Percentiles rank a stretch among this genome's conserved stretches.
Conservation (phyloP, 495 filamentous ascomycete species). For the Penicillium simplicissimum region DNA sequence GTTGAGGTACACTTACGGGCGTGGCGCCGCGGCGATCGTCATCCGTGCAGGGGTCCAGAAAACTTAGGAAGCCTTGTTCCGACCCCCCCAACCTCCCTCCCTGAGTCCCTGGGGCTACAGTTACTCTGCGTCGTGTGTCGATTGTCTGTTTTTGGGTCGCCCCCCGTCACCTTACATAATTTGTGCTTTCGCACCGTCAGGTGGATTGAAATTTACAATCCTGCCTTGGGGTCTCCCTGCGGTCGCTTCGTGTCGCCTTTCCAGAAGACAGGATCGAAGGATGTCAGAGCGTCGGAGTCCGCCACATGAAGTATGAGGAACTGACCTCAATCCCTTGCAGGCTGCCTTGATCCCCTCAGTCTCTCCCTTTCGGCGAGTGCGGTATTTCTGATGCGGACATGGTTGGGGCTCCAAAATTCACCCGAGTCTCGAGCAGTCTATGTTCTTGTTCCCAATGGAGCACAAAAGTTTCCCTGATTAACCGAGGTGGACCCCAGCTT, state of each 20-base stretch:
- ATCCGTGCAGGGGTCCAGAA: constrained; percentile 17
- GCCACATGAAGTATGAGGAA: constrained; percentile 18
- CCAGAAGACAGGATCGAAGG: constrained; percentile 21
- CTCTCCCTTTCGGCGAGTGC: not conserved
- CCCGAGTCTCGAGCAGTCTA: not conserved
- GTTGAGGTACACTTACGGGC: constrained; percentile 19
- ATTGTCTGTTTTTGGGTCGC: not conserved
- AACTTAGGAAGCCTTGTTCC: constrained; percentile 19
- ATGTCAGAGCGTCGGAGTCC: constrained; percentile 18
- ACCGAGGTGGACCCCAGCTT: constrained; percentile 13
- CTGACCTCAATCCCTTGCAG: constrained; percentile 21
- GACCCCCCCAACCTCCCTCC: no score
- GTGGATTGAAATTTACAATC: not conserved
- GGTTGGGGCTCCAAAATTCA: not conserved
- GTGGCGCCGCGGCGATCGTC: constrained; percentile 30
- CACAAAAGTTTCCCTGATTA: constrained; percentile 18
- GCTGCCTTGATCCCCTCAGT: not conserved
- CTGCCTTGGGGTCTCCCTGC: not conserved
- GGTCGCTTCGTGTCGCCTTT: constrained; percentile 9
- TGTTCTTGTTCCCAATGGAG: constrained; percentile 12
- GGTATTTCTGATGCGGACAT: constrained; percentile 1
- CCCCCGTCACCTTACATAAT: not conserved
- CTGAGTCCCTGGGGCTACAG: constrained; percentile 18
- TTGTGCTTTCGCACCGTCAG: not conserved
- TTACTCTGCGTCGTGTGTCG: constrained; percentile 15